Evolutionary conservation across 495 filamentous ascomycete genomes (phyloP).

Genomic region (Annulohypoxylon bovei): DNA sequence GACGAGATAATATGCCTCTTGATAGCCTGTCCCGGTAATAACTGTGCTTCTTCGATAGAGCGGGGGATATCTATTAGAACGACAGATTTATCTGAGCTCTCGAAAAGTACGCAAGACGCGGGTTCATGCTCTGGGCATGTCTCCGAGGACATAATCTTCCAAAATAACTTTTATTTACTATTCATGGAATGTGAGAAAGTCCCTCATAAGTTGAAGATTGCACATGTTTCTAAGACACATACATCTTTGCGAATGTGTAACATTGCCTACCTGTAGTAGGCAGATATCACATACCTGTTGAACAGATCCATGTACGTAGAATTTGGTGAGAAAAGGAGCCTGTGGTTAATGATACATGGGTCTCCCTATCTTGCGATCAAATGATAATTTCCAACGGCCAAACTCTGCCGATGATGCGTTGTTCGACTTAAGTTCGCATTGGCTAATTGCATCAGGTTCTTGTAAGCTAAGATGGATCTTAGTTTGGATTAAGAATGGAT

Average conservation of each 20-base stretch:
- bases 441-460: slow-evolving; percentile 23
- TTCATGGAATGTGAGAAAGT: slow-evolving; percentile 6
- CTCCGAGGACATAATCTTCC: slow-evolving; percentile 14
- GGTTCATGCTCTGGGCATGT: background rate
- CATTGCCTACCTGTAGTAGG: background rate
- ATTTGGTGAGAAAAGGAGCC: background rate
- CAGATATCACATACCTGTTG: background rate
- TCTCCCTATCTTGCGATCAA: background rate
- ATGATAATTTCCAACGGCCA: slow-evolving; percentile 15
- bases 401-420: slow-evolving; percentile 7
- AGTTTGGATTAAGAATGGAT: slow-evolving; percentile 4
- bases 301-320: background rate
- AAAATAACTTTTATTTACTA: background rate
- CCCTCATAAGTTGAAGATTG: background rate
- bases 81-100: slow-evolving; percentile 47
- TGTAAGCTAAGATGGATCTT: slow-evolving; percentile 25
- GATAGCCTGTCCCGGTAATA: slow-evolving; percentile 43
- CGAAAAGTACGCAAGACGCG: slow-evolving; percentile 53
- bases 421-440: slow-evolving; percentile 5
- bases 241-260: background rate
- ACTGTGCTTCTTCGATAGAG: slow-evolving; percentile 59
- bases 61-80: slow-evolving; percentile 57
- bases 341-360: background rate
- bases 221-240: background rate
- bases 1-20: slow-evolving; percentile 50